Base-by-base conservation (phyloP, 73 alveolate genomes). In the Tetrahymena thermophila region DNA sequence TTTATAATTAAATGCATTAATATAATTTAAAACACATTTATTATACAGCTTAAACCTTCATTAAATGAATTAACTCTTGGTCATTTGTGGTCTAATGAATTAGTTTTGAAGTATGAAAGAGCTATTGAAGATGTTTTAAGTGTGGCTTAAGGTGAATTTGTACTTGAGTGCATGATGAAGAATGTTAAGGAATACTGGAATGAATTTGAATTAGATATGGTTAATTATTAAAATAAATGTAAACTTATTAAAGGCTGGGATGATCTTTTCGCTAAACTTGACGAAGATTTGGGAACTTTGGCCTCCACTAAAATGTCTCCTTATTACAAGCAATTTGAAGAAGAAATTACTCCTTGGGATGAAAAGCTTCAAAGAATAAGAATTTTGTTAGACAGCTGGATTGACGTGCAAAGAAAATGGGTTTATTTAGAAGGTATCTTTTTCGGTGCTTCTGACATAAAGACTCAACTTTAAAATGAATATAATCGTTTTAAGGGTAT, bases 381-480 rank as follows among this genome's bases (percentile, higher is more conserved):
- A 94, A 96, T 99, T n/a, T 97, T 99, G 93, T 98, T 99, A 94
- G 99, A 99, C 96, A 98, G 97, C 43, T 99, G 99, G 99, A 99
- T 99, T 96, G 99, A 99, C 96, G 99, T 99, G 37, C 99, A 99
- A 95, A 97, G 99, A 93, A 97, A 99, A 94, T 99, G 99, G 99
- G 99, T 99, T 43, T 99, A 99, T 97, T 97, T 99, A 55, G 99
- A 99, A 98, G 99, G 99, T 23, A 99, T 99, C 93, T 99, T 99
- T 98, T 99, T 99, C 94, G 99, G 99, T 31, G 96, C 99, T 11
- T 99, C 99, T 1, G 99, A 99, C 96, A 99, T 99, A 25, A 99
- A 99, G 98, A 98, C 98, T 96, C 98, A 98, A 97, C 98, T 99
- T 35, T 97, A 99, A n/a, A 98, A 99, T 93, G 99, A 99, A 96